Evolutionary conservation across 768 basidiomycete species (phyloP), one percentile per base, ranked within the genome.

Genomic region (Suillus clintonianus): DNA sequence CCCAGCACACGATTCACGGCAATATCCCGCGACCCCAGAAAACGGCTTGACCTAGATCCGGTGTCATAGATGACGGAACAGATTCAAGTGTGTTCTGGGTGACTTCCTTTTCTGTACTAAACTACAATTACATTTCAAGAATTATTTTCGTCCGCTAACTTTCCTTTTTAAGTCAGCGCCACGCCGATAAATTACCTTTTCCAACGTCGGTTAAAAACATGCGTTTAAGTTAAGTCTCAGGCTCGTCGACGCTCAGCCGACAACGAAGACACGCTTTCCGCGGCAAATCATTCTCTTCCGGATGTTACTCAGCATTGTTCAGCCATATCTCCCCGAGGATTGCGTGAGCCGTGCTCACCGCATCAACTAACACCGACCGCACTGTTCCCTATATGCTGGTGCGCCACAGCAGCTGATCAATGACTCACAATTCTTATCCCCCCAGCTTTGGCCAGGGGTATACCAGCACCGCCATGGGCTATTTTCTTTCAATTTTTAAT

Each of bases 1-100:
- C 24, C 24, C 45, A 45, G 19, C 54, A 56, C 56, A 57, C 56
- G 41, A 51, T 41, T 57, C 56, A 57, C 56, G 56, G 56, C 37
- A 57, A 57, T 57, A 57, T 41, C 56, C 56, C 19, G 24, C 24
- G 19, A 57, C 37, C 39, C 56, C 56, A 41, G 39, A 41, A 57
- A 41, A 41, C 24, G 22, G 15, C 34, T 53, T 11, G n/a, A 14
- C 54, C 34, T 24, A 57, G 56, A 57, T 57, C 55, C 56, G 56
- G 15, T 41, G 56, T 41, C 37, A 56, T 24, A 57, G 37, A 57
- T 57, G 51, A 32, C 30, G 51, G 37, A 22, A 27, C n/a, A n/a
- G n/a, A n/a, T n/a, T n/a, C n/a, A n/a, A n/a, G n/a, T n/a, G 27
- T 27, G 27, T 27, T 27, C 27, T 27, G 14, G 5, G 17, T 4